These are phyloP conservation scores for Stemphylium lycopersici DNA, from an alignment of 2,329 filamentous ascomycete species.

Conservation along the genomic window DNA sequence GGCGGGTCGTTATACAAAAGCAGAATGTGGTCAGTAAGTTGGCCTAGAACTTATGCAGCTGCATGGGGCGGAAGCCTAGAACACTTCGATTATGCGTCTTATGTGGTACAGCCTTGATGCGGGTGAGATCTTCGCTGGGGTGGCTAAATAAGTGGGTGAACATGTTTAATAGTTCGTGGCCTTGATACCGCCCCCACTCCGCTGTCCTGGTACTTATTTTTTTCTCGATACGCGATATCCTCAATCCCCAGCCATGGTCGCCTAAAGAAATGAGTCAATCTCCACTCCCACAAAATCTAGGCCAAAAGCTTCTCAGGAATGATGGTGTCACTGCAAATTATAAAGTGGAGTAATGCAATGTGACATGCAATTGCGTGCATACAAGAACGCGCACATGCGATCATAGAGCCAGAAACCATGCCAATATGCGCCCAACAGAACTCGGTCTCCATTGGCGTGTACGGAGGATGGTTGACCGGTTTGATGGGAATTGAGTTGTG, in stretches of 20 bases:
- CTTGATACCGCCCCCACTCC: neutral
- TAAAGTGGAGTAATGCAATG: conserved; percentile 12
- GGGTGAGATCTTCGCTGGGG: conserved; percentile 7
- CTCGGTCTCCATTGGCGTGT: neutral
- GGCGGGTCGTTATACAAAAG: neutral
- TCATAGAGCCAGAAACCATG: neutral
- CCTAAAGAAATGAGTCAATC: neutral
- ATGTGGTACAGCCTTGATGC: conserved; percentile 3
- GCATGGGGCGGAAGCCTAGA: conserved; percentile 2
- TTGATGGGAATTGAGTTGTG: neutral
- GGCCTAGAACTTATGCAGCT: neutral
- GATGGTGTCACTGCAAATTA: neutral
- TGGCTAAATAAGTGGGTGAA: conserved; percentile 1
- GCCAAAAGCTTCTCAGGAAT: neutral
- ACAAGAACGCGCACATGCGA: conserved; percentile 5
- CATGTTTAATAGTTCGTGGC: neutral
- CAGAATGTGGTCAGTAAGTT: neutral
- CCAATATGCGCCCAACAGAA: neutral
- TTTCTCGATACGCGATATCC: no score
- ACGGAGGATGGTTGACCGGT: neutral
- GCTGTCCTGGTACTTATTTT: no score
- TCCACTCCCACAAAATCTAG: neutral
- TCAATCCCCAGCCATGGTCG: neutral
- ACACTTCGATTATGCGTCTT: conserved; percentile 8
- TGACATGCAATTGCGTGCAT: conserved; percentile 21